Base-by-base conservation (phyloP, 352 stramenopile species). In the Blastocystis sp. region DNA sequence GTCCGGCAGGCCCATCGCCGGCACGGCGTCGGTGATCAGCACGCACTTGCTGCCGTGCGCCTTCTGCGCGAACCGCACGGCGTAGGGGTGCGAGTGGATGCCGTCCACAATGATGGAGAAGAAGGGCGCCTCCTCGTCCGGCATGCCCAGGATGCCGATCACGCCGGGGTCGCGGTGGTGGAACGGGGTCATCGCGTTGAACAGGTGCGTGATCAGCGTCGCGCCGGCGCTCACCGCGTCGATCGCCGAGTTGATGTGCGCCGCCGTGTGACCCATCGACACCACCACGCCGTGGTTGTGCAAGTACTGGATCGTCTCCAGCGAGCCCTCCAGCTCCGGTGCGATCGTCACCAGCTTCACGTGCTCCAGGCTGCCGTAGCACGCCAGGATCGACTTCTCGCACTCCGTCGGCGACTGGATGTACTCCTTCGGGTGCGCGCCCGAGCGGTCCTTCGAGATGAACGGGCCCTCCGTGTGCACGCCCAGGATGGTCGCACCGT, bases 181-280 rank as follows among this genome's bases (percentile, higher is more conserved):
- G 90, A 96, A 96, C 7, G 92, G 90, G n/a, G 90, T 91, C 94
- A 96, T 96, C 10, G 94, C 94, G 82, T 96, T 96, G 90, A 95
- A 96, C n/a, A 96, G 80, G 89, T 96, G 93, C 88, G 94, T 96
- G 43, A 96, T 91, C 89, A 96, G 92, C 48, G 90, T 91, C 23
- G 94, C 89, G 3, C 94, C 94, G 67, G 88, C 81, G 9, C 92
- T 71, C 5, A 94, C 82, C 17, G 91, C 94, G 17, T 90, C 77
- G 17, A 93, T 91, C 45, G 91, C 93, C 48, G 93, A 88, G n/a
- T 92, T 89, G 28, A 94, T 90, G 9, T 89, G 93, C 28, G 92
- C 92, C 43, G 91, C 80, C 1, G 92, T 95, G 86, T 96, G 93
- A 48, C 92, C 92, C 2, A 92, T 93, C 43, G 91, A 93, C n/a